These are phyloP conservation scores for Phytophthora boehmeriae DNA, from an alignment of 352 stramenopile genomes.

Conservation along the genomic window DNA sequence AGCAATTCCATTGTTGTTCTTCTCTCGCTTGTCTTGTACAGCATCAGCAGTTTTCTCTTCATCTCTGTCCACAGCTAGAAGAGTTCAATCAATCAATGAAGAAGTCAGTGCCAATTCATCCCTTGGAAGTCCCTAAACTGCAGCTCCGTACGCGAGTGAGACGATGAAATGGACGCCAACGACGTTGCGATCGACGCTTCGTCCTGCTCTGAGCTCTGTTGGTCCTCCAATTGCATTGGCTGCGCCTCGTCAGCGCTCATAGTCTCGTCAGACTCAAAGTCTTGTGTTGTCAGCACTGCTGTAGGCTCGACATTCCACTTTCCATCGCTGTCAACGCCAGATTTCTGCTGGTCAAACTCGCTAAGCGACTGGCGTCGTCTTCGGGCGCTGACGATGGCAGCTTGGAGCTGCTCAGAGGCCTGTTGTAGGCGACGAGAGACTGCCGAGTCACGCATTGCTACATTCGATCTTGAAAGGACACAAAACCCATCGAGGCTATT, in stretches of 20 bases:
- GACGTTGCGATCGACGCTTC: constrained; percentile 18
- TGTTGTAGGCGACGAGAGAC: constrained; percentile 47
- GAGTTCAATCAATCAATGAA: not conserved
- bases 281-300: constrained; percentile 13
- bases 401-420: constrained; percentile 57
- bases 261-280: constrained; percentile 4
- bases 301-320: constrained; percentile 23
- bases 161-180: constrained; percentile 14
- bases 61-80: constrained; percentile 10
- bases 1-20: not conserved
- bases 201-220: constrained; percentile 8
- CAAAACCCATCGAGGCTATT: constrained; percentile 9
- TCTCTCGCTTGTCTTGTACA: not conserved
- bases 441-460: constrained; percentile 25
- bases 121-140: not conserved
- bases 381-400: constrained; percentile 45
- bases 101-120: constrained; percentile 4
- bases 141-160: constrained; percentile 23
- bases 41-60: constrained; percentile 1
- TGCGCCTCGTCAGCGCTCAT: not conserved
- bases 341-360: not conserved
- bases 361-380: not conserved
- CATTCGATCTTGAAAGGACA: constrained; percentile 16
- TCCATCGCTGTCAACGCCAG: not conserved
- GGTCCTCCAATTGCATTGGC: not conserved